Base-by-base conservation (phyloP, 352 stramenopile genomes). In the Phytophthora litchii region DNA sequence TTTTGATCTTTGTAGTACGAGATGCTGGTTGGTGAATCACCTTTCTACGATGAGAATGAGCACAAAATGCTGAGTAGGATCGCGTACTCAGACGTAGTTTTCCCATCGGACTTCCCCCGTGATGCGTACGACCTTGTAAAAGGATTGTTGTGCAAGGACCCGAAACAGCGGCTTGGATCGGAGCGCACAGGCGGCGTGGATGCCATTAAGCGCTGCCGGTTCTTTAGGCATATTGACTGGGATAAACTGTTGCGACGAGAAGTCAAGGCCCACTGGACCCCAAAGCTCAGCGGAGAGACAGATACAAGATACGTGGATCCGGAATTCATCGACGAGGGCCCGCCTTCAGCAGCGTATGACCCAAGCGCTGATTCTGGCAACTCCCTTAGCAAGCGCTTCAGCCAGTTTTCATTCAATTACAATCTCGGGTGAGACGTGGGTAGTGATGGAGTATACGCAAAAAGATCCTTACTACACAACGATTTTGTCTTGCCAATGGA, bases 381-480 rank as follows among this genome's bases (percentile, higher is more conserved):
- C 27, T 86, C 79, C 27, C 72, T 76, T 31, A 94, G 84, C 76
- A 91, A 91, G 51, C 83, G 87, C 25, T 96, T 96, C 44, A 96
- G 87, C 60, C 87, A 96, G 67, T 96, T 96, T 60, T 93, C 83
- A 51, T 96, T 96, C 70, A 93, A 94, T 71, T 93, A 91, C 64
- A 91, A 86, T 51, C 71, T 91, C 52, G 68, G 62, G 31, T 78
- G 60, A 72, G 48, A 60, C 31, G 31, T 51, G 44, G 38, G 40
- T 60, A 58, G 36, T 40, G 49, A 67, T 4, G 44, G 23, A 62
- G 44, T 55, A 54, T 36, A 62, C 52, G 25, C 45, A 48, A 48
- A 64, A 43, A 40, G 31, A 61, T 19, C 19, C 36, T 46, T 35
- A 66, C 40, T 42, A 53, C 19, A 9, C 41, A 47, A 55, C 20